Evolutionary conservation across 305 asterid genomes (phyloP).

Genomic region (Rubia balearica): DNA sequence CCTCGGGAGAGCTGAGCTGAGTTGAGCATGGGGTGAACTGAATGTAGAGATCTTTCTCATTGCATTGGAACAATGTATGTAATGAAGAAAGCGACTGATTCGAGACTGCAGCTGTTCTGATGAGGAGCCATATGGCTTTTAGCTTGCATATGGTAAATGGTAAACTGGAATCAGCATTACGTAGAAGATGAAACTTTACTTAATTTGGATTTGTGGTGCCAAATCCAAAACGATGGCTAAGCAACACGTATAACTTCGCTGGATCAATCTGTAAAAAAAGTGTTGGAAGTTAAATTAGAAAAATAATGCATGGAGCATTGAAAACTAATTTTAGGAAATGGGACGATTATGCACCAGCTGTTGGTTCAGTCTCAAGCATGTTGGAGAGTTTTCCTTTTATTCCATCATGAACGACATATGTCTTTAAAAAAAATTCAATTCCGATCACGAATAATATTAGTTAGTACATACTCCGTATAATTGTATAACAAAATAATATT

Average conservation of each 20-base stretch:
- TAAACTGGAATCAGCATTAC: not conserved
- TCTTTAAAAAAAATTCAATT: too few species aligned
- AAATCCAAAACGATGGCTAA: not conserved
- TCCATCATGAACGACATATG: too few species aligned
- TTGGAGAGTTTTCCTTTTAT: too few species aligned
- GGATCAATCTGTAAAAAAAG: too few species aligned
- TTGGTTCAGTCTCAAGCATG: not conserved
- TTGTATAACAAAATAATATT: too few species aligned
- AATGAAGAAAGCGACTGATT: not conserved
- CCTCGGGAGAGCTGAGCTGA: not conserved
- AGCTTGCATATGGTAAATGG: not conserved
- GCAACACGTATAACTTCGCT: not conserved
- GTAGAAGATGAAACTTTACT: not conserved
- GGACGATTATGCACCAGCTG: not conserved
- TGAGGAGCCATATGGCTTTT: not conserved
- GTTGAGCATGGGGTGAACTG: not conserved
- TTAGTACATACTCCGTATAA: too few species aligned
- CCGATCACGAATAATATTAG: too few species aligned
- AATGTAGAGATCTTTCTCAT: not conserved
- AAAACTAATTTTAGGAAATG: not conserved
- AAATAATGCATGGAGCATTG: not conserved
- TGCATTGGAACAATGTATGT: not conserved
- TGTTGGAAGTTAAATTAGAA: too few species aligned
- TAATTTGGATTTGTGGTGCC: not conserved
- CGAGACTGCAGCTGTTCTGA: not conserved